Base-by-base conservation (phyloP, 768 basidiomycete genomes). In the Bullera alba region DNA sequence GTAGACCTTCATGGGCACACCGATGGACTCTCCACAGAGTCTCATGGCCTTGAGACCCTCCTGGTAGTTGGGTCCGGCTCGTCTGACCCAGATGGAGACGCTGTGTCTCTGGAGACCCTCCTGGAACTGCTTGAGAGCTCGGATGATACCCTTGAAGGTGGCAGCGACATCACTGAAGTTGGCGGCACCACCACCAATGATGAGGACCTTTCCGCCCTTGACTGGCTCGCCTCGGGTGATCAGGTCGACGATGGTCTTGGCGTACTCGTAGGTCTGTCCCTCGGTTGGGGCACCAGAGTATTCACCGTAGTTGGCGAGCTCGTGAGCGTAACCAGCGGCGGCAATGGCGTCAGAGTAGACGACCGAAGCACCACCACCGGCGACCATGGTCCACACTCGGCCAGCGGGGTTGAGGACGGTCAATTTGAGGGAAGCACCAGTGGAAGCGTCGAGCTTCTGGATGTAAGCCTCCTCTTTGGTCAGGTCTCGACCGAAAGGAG, bases 101-200 rank as follows among this genome's bases (percentile, higher is more conserved):
- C 82, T 76, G 76, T 89, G 84, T 42, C 78, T 76, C 67, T 88
- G 85, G 57, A 97, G 81, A 47, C 82, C 83, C 37, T 79, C 76
- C 78, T 90, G 90, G 81, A 80, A 90, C 75, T 91, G 86, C 78
- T 93, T 85, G 60, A 99, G 80, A 16, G 95, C 92, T 38, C 83
- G 86, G 75, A 99, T 99, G 79, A 97, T 99, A 56, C 93, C 93
- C 80, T 97, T 96, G 86, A 99, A 99, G 53, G 93, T 97, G 8
- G 93, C 85, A 28, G 92, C 95, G 61, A 97, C 92, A 72, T 99
- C 96, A 72, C 91, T 96, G 78, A 99, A 99, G 82, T 99, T 99
- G 77, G 95, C 95, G 30, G 65, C 65, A 95, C 93, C 93, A 76
- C 95, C 95, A 75, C 93, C 95, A 60, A 99, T 95, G 80, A 99